Conservation (phyloP, 129 eudicot species). For the Lactuca saligna region DNA sequence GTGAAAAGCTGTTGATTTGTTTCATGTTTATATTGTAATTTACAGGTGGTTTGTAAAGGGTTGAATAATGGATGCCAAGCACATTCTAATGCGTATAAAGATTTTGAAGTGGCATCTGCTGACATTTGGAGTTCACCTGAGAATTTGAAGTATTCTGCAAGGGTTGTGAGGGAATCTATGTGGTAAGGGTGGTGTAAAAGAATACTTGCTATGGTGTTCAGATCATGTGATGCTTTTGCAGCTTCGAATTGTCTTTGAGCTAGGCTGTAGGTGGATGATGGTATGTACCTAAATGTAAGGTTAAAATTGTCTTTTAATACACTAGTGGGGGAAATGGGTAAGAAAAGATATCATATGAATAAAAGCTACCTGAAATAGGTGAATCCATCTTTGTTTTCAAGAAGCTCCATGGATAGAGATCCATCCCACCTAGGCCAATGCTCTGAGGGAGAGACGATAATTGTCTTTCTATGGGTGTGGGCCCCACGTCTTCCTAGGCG, state of each 20-base stretch:
- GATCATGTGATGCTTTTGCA: conserved; percentile 81
- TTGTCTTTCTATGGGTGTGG: conserved; percentile 53
- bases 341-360: neutral
- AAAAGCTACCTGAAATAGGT: conserved; percentile 58
- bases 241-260: conserved; percentile 86
- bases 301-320: neutral
- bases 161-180: conserved; percentile 76
- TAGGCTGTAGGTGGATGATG: conserved; percentile 61
- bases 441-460: conserved; percentile 70
- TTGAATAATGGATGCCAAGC: conserved; percentile 86
- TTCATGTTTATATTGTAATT: conserved; percentile 60
- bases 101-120: conserved; percentile 69
- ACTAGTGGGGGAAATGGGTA: neutral
- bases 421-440: conserved; percentile 99
- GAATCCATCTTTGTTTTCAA: conserved; percentile 59
- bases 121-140: conserved; percentile 95
- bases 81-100: conserved; percentile 91
- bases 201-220: conserved; percentile 71
- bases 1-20: conserved; percentile 63
- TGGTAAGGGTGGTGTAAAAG: conserved; percentile 84
- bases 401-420: conserved; percentile 77
- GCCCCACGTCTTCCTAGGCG: conserved; percentile 72
- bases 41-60: conserved; percentile 67
- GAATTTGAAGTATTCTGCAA: conserved; percentile 83
- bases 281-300: conserved; percentile 50